Evolutionary conservation across 257 asterid species (phyloP).

Genomic region (Buddleja alternifolia): DNA sequence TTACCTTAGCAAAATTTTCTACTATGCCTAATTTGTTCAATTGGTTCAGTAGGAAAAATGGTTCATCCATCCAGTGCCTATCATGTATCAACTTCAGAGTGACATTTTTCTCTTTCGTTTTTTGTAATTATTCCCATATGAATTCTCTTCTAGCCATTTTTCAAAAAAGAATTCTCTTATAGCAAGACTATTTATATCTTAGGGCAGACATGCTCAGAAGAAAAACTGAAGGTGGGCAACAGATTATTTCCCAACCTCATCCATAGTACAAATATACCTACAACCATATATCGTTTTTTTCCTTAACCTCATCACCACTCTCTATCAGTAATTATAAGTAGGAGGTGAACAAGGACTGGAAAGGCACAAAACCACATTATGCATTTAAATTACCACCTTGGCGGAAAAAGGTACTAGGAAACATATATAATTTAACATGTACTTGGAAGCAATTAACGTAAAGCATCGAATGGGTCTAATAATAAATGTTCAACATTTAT

Average conservation of each 20-base stretch:
- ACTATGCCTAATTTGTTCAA: not conserved
- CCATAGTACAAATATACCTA: slow-evolving; percentile 1
- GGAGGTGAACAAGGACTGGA: not conserved
- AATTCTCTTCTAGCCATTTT: too few relatives aligned
- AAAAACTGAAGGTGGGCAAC: not conserved
- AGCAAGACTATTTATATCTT: not conserved
- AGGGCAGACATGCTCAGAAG: not conserved
- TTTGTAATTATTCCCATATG: not conserved
- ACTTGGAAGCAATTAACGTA: slow-evolving; percentile 16
- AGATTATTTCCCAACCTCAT: slow-evolving; percentile 3
- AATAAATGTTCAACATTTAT: slow-evolving; percentile 32
- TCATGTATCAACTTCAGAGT: not conserved
- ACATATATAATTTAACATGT: not conserved
- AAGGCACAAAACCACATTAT: not conserved
- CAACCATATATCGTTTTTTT: not conserved
- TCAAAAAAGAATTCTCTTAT: too few relatives aligned
- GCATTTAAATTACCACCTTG: not conserved
- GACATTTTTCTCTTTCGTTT: not conserved
- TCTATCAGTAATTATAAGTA: not conserved
- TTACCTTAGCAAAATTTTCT: not conserved
- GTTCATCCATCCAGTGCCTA: not conserved
- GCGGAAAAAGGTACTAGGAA: not conserved
- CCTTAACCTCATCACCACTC: not conserved
- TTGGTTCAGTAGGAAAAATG: not conserved
- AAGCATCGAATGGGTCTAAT: slow-evolving; percentile 24